phyloP scores from a whole-genome alignment of 1,139 yeast species.

The Magnusiomyces sp. region DNA sequence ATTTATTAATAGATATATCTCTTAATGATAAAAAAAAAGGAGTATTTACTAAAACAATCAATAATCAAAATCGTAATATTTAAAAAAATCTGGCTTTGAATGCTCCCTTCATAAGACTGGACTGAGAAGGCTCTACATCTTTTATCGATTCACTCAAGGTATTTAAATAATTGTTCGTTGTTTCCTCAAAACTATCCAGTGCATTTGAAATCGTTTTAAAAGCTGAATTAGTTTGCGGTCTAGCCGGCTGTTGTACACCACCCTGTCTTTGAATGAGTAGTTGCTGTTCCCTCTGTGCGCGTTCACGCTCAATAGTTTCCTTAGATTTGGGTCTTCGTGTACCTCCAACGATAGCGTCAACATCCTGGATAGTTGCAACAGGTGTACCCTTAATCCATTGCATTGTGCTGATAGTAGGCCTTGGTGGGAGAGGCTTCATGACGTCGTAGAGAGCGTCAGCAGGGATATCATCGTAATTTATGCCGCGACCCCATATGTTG shows the following conservation, averaged over 20 bases:
- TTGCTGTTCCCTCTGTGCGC: conserved; percentile 20
- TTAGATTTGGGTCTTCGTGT: conserved; percentile 33
- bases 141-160: conserved; percentile 24
- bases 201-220: conserved; percentile 26
- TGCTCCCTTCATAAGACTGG: conserved; percentile 24
- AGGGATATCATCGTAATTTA: conserved; percentile 22
- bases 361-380: conserved; percentile 49
- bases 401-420: conserved; percentile 73
- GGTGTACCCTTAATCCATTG: conserved; percentile 84
- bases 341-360: conserved; percentile 36
- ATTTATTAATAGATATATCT: too few relatives aligned
- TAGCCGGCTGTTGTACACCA: conserved; percentile 10
- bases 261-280: conserved; percentile 13
- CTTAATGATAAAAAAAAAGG: too few relatives aligned
- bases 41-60: too few relatives aligned
- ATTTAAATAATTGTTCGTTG: conserved; percentile 27
- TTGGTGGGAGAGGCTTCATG: conserved; percentile 49
- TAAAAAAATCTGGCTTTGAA: conserved; percentile 27
- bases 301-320: conserved; percentile 25
- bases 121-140: conserved; percentile 18
- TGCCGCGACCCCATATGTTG: conserved; percentile 38
- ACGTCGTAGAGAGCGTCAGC: conserved; percentile 38
- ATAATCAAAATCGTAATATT: background rate
- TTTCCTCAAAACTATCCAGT: conserved; percentile 28
- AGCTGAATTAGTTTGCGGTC: conserved; percentile 19